Evolutionary conservation across 2,329 filamentous ascomycete genomes (phyloP).

Genomic region (Talaromyces funiculosus): DNA sequence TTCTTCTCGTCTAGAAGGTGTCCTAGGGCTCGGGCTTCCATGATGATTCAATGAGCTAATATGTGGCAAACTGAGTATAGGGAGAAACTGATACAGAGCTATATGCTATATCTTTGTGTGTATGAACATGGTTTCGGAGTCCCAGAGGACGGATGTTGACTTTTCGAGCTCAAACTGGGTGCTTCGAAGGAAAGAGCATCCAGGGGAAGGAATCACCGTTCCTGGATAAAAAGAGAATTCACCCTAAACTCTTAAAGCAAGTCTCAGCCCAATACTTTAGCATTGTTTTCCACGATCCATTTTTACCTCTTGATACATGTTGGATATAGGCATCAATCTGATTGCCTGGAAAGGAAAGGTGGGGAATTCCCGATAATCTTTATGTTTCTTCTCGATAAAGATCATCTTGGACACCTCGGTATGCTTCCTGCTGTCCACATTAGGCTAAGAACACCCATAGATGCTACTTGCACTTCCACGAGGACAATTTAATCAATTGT

Average conservation of each 20-base stretch:
- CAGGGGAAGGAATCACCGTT: background rate
- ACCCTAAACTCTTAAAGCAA: background rate
- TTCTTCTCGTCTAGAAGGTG: conserved; percentile 3
- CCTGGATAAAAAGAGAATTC: background rate
- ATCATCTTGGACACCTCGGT: background rate
- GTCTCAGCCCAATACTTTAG: background rate
- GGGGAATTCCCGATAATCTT: background rate
- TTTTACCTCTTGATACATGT: background rate
- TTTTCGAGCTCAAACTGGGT: background rate
- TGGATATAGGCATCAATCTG: background rate
- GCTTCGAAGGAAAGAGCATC: background rate
- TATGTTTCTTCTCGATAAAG: background rate
- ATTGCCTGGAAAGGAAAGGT: conserved; percentile 7
- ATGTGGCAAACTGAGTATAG: background rate
- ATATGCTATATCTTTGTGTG: background rate
- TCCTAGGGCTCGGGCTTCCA: conserved; percentile 1
- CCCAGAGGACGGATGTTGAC: background rate
- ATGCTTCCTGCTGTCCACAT: background rate
- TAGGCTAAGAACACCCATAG: background rate
- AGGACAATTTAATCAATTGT: background rate
- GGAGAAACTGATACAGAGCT: background rate
- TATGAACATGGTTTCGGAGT: background rate
- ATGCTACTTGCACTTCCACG: background rate
- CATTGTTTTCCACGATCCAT: background rate
- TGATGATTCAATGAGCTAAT: background rate